Conservation (phyloP, 2,329 filamentous ascomycete species). For the Diaporthe sp. region DNA sequence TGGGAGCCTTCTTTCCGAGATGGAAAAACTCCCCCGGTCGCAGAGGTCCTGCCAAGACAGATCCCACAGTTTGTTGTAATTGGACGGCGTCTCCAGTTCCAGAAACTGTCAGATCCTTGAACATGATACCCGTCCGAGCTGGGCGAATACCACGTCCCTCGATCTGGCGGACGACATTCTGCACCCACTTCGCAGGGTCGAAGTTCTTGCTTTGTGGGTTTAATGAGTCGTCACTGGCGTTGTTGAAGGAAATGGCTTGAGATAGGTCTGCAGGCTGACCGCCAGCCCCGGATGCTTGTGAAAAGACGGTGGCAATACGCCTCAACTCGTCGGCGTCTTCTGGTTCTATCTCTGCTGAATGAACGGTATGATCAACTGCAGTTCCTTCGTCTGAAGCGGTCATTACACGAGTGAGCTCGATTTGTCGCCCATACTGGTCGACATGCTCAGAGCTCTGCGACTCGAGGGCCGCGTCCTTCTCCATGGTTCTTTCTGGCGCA, state of each 20-base stretch:
- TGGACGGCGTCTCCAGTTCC: slow-evolving; percentile 78
- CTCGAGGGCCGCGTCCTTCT: slow-evolving; percentile 7
- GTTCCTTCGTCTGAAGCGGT: slow-evolving; percentile 14
- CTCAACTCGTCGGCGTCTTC: slow-evolving; percentile 31
- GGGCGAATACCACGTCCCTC: slow-evolving; percentile 68
- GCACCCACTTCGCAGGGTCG: slow-evolving; percentile 59
- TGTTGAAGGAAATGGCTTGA: slow-evolving; percentile 30
- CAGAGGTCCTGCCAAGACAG: slow-evolving; percentile 70
- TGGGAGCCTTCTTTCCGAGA: slow-evolving; percentile 59
- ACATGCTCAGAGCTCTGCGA: background rate
- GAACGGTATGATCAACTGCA: background rate
- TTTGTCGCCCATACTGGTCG: slow-evolving; percentile 20
- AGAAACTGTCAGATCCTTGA: slow-evolving; percentile 75
- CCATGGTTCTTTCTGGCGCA: background rate
- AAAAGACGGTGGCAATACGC: slow-evolving; percentile 34
- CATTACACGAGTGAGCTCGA: background rate
- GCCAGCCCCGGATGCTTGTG: background rate
- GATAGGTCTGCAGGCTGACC: slow-evolving; percentile 11
- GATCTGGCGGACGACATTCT: slow-evolving; percentile 56
- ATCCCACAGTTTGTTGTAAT: slow-evolving; percentile 76
- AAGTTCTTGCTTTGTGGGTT: slow-evolving; percentile 57
- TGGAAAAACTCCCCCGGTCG: slow-evolving; percentile 69
- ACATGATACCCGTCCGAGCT: slow-evolving; percentile 72
- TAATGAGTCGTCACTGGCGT: slow-evolving; percentile 51
- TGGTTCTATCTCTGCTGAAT: slow-evolving; percentile 16